Evolutionary conservation across 495 filamentous ascomycete species (phyloP).

Genomic region (Tuber calosporum): DNA sequence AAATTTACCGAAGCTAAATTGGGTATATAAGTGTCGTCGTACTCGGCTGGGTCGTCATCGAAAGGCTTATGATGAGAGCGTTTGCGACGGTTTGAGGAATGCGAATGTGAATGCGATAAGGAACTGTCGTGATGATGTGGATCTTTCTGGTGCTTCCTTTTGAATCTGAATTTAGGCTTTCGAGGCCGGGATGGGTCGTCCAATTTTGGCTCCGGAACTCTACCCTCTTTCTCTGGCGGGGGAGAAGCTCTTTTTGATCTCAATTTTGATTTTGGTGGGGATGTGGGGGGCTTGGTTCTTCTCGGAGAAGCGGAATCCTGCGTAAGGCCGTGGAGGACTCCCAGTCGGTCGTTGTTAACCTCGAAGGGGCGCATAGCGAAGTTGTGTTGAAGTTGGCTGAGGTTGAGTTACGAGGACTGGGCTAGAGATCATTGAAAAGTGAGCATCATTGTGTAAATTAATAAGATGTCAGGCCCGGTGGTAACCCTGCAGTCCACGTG

Average conservation of each 20-base stretch:
- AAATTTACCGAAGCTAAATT: constrained; percentile 44
- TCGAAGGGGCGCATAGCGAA: constrained; percentile 29
- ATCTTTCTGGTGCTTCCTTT: constrained; percentile 19
- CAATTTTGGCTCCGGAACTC: neutral
- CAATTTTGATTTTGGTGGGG: neutral
- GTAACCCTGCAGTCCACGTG: neutral
- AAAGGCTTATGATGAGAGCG: constrained; percentile 17
- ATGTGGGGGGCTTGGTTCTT: neutral
- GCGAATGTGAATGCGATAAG: neutral
- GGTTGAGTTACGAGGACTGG: neutral
- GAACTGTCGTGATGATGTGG: constrained; percentile 11
- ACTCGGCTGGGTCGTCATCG: constrained; percentile 44
- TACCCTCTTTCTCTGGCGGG: constrained; percentile 6
- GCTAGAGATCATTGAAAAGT: neutral
- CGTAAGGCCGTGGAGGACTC: constrained; percentile 32
- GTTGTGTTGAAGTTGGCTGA: neutral
- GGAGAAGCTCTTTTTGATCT: neutral
- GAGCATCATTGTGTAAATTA: neutral
- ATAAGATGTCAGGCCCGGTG: neutral
- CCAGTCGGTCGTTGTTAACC: constrained; percentile 35
- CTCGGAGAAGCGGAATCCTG: constrained; percentile 24
- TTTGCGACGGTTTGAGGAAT: constrained; percentile 29
- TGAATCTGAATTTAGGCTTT: constrained; percentile 36
- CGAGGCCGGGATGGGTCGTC: constrained; percentile 7
- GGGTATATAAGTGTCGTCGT: constrained; percentile 51